These are phyloP conservation scores for Acanthamoeba triangularis DNA, from an alignment of 208 protist genomes.

Conservation along the genomic window DNA sequence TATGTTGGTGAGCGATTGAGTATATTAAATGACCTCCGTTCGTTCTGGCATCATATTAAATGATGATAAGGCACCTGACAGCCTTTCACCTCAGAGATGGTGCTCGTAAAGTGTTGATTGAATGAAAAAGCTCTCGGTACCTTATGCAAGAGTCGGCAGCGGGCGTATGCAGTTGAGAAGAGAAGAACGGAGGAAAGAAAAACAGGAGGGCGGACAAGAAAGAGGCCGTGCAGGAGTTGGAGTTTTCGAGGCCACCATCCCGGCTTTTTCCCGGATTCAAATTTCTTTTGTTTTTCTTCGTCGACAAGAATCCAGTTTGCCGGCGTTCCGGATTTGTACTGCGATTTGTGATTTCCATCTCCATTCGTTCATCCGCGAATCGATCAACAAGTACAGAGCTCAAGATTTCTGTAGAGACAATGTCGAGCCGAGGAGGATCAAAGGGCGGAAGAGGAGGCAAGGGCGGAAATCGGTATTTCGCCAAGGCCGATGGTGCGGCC, in stretches of 20 bases:
- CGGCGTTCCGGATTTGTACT: background rate
- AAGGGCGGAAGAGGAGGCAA: background rate
- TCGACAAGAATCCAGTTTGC: background rate
- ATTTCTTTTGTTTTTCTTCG: background rate
- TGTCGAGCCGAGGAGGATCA: background rate
- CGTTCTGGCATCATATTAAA: conserved; percentile 18
- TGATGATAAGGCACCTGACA: conserved; percentile 30
- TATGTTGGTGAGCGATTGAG: background rate
- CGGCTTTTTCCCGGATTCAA: background rate
- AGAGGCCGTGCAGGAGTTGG: background rate
- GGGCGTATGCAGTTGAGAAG: background rate
- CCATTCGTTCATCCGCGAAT: background rate
- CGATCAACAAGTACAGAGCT: background rate
- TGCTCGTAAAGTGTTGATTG: background rate
- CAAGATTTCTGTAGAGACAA: background rate
- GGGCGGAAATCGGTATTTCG: background rate
- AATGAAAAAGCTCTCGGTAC: background rate
- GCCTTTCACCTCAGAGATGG: conserved; percentile 58
- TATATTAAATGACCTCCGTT: conserved; percentile 45
- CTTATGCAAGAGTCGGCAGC: too few relatives aligned
- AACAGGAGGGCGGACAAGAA: background rate
- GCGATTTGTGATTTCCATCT: background rate
- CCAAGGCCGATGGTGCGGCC: background rate
- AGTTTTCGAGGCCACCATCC: background rate
- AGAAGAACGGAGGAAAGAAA: background rate